Evolutionary conservation across 2,329 filamentous ascomycete genomes (phyloP).

Genomic region (Westerdykella aurantiaca): DNA sequence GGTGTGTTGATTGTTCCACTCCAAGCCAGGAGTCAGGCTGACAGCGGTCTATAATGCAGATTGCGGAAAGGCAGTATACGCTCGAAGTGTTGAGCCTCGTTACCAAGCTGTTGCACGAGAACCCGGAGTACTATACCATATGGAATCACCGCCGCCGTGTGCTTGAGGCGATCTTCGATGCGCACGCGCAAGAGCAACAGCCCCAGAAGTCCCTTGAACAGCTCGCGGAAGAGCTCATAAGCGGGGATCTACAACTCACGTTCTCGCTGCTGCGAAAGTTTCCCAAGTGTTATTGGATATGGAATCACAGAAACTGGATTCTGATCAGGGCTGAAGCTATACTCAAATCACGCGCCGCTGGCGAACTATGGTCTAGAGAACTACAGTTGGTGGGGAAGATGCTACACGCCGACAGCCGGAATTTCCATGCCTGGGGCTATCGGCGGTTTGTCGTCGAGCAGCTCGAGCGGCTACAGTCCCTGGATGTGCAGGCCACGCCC

Average conservation of each 20-base stretch:
- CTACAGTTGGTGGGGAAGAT: slow-evolving; percentile 80
- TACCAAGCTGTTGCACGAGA: slow-evolving; percentile 66
- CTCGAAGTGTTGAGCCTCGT: slow-evolving; percentile 60
- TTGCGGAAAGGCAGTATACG: slow-evolving; percentile 45
- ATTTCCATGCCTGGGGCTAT: slow-evolving; percentile 97
- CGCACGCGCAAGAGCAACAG: slow-evolving; percentile 9
- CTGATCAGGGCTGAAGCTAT: slow-evolving; percentile 64
- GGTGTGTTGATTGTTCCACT: slow-evolving; percentile 38
- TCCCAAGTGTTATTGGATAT: slow-evolving; percentile 99
- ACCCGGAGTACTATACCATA: slow-evolving; percentile 85
- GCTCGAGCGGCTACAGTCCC: slow-evolving; percentile 55
- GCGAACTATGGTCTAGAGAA: slow-evolving; percentile 75
- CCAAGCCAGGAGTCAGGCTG: neutral
- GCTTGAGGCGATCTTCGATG: slow-evolving; percentile 56
- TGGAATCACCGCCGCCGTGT: slow-evolving; percentile 81
- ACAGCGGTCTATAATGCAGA: slow-evolving; percentile 23
- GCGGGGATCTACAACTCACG: slow-evolving; percentile 72
- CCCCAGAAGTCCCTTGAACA: slow-evolving; percentile 6
- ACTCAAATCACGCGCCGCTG: slow-evolving; percentile 53
- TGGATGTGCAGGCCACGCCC: neutral
- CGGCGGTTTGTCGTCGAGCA: slow-evolving; percentile 70
- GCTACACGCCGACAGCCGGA: slow-evolving; percentile 77
- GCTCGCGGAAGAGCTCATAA: slow-evolving; percentile 52
- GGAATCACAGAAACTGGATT: slow-evolving; percentile 90
- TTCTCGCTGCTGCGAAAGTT: slow-evolving; percentile 77